These are phyloP conservation scores for Phytophthora ohioensis DNA, from an alignment of 352 stramenopile species.

Conservation along the genomic window DNA sequence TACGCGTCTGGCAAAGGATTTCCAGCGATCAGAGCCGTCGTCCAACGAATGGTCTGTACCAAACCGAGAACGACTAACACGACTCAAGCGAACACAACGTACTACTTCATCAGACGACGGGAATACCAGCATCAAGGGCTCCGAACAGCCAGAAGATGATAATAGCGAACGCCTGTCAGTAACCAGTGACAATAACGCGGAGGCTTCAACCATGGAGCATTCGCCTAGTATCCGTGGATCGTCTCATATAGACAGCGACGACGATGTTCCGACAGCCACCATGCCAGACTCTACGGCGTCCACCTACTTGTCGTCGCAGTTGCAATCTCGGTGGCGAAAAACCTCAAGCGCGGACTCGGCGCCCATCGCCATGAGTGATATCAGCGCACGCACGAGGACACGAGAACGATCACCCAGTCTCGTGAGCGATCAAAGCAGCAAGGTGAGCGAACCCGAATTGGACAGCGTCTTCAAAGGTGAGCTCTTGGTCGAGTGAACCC, in stretches of 20 bases:
- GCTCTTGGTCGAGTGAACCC: conserved; percentile 4
- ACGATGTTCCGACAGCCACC: background rate
- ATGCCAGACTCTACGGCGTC: conserved; percentile 20
- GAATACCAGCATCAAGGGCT: background rate
- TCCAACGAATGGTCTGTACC: background rate
- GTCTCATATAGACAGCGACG: conserved; percentile 9
- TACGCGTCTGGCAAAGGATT: conserved; percentile 39
- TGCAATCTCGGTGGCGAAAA: conserved; percentile 19
- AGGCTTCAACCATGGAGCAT: conserved; percentile 7
- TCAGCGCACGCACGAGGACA: conserved; percentile 12
- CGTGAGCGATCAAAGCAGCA: conserved; percentile 13
- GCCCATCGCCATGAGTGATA: conserved; percentile 18
- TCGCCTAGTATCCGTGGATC: conserved; percentile 1
- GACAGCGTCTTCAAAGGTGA: conserved; percentile 44
- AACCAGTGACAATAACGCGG: conserved; percentile 10
- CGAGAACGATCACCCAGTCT: conserved; percentile 1
- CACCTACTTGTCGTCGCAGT: conserved; percentile 16
- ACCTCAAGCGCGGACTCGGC: background rate
- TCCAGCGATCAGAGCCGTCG: conserved; percentile 22
- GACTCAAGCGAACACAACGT: background rate
- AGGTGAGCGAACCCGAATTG: conserved; percentile 2
- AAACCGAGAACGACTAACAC: background rate
- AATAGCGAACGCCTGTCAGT: conserved; percentile 2
- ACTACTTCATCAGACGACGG: conserved; percentile 16
- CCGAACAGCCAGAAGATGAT: conserved; percentile 8